Evolutionary conservation across 176 grass and related monocot species (phyloP).

Genomic region (Eragrostis nindensis): DNA sequence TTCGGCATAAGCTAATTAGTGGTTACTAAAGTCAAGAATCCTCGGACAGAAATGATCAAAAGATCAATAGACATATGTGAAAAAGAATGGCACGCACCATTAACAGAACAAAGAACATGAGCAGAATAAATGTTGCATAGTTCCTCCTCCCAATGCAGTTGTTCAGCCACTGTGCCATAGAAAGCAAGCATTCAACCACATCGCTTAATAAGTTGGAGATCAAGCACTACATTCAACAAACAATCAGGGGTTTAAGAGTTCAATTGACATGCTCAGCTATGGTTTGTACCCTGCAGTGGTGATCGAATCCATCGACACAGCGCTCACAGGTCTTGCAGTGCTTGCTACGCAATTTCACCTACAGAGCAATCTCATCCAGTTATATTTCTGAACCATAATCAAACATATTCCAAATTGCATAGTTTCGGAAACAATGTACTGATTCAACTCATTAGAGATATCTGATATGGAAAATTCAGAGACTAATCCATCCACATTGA

Average conservation of each 20-base stretch:
- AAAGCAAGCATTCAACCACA: conserved; percentile 25
- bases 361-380: neutral
- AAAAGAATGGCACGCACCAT: conserved; percentile 51
- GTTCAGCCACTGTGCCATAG: conserved; percentile 82
- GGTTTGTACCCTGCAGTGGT: conserved; percentile 95
- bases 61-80: neutral
- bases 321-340: conserved; percentile 94
- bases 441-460: neutral
- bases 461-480: neutral
- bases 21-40: neutral
- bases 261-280: neutral
- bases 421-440: neutral
- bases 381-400: neutral
- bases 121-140: conserved; percentile 87
- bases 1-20: neutral
- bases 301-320: conserved; percentile 98
- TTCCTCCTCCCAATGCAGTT: conserved; percentile 98
- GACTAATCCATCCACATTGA: neutral
- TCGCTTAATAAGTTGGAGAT: neutral
- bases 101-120: conserved; percentile 78
- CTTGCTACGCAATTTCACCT: conserved; percentile 96
- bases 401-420: too few relatives aligned
- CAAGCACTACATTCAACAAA: neutral
- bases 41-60: neutral
- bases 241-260: neutral